These are phyloP conservation scores for Keqinozyma sinolaborantium DNA, from an alignment of 1,139 yeast species.

Conservation along the genomic window DNA sequence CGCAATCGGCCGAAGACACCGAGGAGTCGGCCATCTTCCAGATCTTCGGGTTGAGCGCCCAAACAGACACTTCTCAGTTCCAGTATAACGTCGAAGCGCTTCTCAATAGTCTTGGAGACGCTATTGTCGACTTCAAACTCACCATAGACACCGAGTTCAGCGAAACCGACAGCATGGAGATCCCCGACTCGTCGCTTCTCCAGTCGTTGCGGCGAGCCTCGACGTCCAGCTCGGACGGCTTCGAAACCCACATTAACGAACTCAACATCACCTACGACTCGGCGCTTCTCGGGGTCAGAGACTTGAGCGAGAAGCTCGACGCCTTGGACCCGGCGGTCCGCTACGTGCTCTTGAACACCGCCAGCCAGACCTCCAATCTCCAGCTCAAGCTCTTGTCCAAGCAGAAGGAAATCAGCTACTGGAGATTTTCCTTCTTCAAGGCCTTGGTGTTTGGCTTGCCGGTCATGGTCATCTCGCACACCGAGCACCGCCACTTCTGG, in stretches of 20 bases:
- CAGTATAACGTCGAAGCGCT: conserved; percentile 41
- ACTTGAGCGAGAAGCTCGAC: conserved; percentile 43
- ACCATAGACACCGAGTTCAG: conserved; percentile 11
- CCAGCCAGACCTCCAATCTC: conserved; percentile 46
- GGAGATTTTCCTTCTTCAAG: conserved; percentile 56
- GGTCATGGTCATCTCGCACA: conserved; percentile 53
- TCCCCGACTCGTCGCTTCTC: not conserved
- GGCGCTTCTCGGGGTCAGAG: conserved; percentile 50
- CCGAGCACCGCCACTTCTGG: conserved; percentile 35
- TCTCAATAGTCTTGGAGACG: conserved; percentile 26
- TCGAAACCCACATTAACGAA: conserved; percentile 19
- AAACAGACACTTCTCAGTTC: conserved; percentile 23
- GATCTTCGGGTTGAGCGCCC: conserved; percentile 28
- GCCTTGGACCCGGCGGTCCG: conserved; percentile 19
- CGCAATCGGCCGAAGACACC: conserved; percentile 10
- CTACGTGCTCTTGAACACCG: conserved; percentile 41
- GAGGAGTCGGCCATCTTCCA: conserved; percentile 29
- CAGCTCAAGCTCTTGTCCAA: conserved; percentile 71
- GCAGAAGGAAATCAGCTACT: conserved; percentile 65
- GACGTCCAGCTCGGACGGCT: conserved; percentile 7
- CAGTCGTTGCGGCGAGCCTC: not conserved
- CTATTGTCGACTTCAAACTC: conserved; percentile 22
- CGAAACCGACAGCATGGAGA: conserved; percentile 1
- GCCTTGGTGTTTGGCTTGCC: conserved; percentile 62
- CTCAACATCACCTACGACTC: conserved; percentile 47